These are phyloP conservation scores for Pseudogymnoascus sp. DNA, from an alignment of 2,329 filamentous ascomycete species.

Conservation along the genomic window DNA sequence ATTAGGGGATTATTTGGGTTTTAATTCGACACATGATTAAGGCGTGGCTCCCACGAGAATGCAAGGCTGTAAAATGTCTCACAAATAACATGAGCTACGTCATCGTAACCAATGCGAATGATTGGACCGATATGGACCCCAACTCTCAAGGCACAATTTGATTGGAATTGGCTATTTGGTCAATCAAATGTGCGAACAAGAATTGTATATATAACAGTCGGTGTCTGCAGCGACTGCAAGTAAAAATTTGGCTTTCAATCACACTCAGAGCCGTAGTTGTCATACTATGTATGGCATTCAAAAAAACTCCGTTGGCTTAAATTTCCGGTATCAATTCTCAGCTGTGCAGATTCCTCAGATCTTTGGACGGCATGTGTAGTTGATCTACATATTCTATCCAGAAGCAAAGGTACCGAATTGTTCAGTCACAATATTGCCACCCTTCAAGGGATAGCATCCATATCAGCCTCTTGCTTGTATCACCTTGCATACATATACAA, in stretches of 20 bases:
- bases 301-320: too few species aligned
- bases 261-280: too few species aligned
- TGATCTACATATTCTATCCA: background rate
- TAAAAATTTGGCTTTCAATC: too few species aligned
- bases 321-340: background rate
- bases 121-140: background rate
- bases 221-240: too few species aligned
- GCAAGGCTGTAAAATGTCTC: slow-evolving; percentile 2
- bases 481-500: background rate
- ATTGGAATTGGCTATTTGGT: background rate
- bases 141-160: background rate
- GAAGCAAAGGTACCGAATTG: background rate
- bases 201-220: too few species aligned
- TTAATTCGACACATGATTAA: background rate
- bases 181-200: too few species aligned
- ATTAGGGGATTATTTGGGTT: background rate
- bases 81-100: background rate
- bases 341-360: background rate
- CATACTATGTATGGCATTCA: too few species aligned
- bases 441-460: background rate
- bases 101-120: background rate
- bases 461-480: background rate
- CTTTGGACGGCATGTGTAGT: background rate
- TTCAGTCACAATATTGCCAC: background rate
- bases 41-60: background rate